Percentiles rank a stretch among this genome's conserved stretches.
These are phyloP conservation scores for Elsinoe australis DNA, from an alignment of 2,329 filamentous ascomycete species.

Conservation along the genomic window DNA sequence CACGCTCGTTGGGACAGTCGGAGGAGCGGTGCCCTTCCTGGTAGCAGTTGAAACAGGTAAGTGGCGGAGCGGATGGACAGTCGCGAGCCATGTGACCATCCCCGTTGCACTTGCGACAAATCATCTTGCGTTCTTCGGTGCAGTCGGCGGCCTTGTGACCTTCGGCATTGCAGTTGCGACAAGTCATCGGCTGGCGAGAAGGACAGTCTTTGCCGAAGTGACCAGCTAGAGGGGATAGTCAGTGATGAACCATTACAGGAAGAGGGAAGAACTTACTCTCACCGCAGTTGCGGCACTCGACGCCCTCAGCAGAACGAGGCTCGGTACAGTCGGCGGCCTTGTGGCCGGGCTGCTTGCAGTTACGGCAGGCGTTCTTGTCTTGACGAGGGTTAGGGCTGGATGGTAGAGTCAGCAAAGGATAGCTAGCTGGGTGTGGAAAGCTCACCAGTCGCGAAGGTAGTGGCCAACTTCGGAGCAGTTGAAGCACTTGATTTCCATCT, in stretches of 20 bases:
- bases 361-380: constrained; percentile 16
- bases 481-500: constrained; percentile 42
- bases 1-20: constrained; percentile 45
- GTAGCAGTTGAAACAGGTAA: constrained; percentile 22
- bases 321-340: constrained; percentile 36
- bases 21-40: constrained; percentile 43
- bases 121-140: constrained; percentile 29
- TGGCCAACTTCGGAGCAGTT: constrained; percentile 44
- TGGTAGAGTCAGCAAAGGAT: neutral
- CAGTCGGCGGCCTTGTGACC: constrained; percentile 31
- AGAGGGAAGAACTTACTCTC: constrained; percentile 29
- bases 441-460: constrained; percentile 20
- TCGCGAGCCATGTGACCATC: constrained; percentile 33
- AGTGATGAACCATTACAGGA: neutral
- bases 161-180: constrained; percentile 31
- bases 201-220: constrained; percentile 33
- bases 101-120: constrained; percentile 32
- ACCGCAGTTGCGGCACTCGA: constrained; percentile 30
- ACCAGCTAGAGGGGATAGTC: constrained; percentile 22
- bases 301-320: constrained; percentile 29
- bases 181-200: constrained; percentile 23
- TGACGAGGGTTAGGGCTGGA: constrained; percentile 40
- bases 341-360: constrained; percentile 23
- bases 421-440: neutral
- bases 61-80: constrained; percentile 31